phyloP scores from a whole-genome alignment of 371 early-diverging fungal genomes.

The Syncephalastrum sp. region DNA sequence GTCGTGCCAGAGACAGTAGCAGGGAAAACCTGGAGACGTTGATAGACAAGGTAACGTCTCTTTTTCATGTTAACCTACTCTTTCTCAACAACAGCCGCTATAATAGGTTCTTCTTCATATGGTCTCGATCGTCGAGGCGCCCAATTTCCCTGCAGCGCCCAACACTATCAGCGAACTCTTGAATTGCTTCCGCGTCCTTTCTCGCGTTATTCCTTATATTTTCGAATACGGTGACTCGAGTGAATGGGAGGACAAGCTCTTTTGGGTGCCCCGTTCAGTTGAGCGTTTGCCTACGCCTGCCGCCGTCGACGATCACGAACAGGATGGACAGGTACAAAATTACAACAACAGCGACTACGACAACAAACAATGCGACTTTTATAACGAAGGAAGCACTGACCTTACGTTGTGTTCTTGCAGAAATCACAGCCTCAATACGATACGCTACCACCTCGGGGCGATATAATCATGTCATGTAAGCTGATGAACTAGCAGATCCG shows the following conservation, averaged over 20 bases:
- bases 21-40: constrained; percentile 75
- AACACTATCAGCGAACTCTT: constrained; percentile 60
- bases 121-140: constrained; percentile 47
- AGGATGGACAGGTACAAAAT: neutral
- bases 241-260: constrained; percentile 65
- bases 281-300: constrained; percentile 15
- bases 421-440: constrained; percentile 31
- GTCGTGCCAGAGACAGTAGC: constrained; percentile 71
- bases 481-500: constrained; percentile 4
- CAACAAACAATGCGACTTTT: no score
- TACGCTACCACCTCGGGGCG: constrained; percentile 32
- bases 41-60: constrained; percentile 53
- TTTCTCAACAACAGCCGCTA: neutral
- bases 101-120: constrained; percentile 55
- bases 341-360: neutral
- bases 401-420: neutral
- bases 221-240: constrained; percentile 65
- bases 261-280: constrained; percentile 63
- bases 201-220: constrained; percentile 79
- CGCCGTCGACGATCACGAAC: neutral
- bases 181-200: constrained; percentile 81
- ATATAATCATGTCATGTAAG: constrained; percentile 33
- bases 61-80: neutral
- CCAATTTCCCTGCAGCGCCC: constrained; percentile 53
- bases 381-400: neutral